A percentile compares a stretch with the other conserved stretches of the same genome.
phyloP scores from a whole-genome alignment of 805 yeast genomes.

The Brettanomyces sp. region DNA sequence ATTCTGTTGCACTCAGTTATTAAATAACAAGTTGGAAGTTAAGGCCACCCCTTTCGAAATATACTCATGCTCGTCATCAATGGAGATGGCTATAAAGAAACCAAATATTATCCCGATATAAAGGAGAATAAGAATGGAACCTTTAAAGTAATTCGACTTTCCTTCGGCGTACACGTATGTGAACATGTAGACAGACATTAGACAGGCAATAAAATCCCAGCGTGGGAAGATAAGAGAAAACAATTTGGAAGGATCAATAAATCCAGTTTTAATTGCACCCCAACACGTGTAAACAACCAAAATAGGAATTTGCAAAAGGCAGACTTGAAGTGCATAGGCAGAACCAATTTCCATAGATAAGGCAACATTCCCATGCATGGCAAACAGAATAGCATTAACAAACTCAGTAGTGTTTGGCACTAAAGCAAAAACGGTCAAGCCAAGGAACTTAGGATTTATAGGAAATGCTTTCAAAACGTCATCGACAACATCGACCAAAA shows the following conservation, averaged over 20 bases:
- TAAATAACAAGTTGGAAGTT: background rate
- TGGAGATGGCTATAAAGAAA: slow-evolving; percentile 54
- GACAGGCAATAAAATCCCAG: slow-evolving; percentile 87
- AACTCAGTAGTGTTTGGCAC: slow-evolving; percentile 98
- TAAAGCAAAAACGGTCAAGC: slow-evolving; percentile 87
- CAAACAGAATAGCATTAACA: slow-evolving; percentile 93
- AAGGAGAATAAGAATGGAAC: slow-evolving; percentile 73
- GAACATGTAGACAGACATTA: slow-evolving; percentile 79
- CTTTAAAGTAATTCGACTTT: slow-evolving; percentile 91
- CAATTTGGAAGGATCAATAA: slow-evolving; percentile 31
- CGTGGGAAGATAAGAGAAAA: slow-evolving; percentile 86
- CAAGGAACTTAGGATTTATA: slow-evolving; percentile 84
- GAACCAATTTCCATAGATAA: slow-evolving; percentile 96
- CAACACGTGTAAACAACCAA: slow-evolving; percentile 68
- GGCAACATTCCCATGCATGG: slow-evolving; percentile 92
- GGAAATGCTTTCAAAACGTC: slow-evolving; percentile 69
- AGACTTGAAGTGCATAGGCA: slow-evolving; percentile 94
- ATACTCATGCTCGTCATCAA: slow-evolving; percentile 17
- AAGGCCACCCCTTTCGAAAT: background rate
- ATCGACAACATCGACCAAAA: slow-evolving; percentile 87
- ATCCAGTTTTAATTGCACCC: slow-evolving; percentile 23
- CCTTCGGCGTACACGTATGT: slow-evolving; percentile 96
- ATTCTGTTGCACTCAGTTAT: too few relatives aligned
- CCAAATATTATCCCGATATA: slow-evolving; percentile 73
- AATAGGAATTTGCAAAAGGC: slow-evolving; percentile 86